Evolutionary conservation across 805 yeast species (phyloP).

Genomic region (Wickerhamiella kurtzmanii): DNA sequence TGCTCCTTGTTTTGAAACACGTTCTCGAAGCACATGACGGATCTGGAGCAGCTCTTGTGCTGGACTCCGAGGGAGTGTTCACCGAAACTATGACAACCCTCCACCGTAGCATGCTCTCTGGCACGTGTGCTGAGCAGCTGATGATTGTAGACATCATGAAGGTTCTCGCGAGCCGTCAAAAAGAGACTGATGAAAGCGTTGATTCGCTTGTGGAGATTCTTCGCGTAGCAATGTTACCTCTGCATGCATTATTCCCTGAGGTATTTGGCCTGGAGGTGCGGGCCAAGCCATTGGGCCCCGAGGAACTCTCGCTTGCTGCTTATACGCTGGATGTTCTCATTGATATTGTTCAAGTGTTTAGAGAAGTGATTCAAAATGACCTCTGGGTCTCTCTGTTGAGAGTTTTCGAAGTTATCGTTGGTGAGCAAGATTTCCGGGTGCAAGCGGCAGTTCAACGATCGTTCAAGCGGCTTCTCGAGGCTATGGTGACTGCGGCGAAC

Average conservation of each 20-base stretch:
- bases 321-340: conserved; percentile 38
- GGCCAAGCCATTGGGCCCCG: conserved; percentile 13
- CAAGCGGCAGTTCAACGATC: conserved; percentile 36
- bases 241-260: conserved; percentile 48
- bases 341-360: conserved; percentile 52
- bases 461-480: conserved; percentile 33
- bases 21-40: neutral
- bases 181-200: conserved; percentile 38
- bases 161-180: conserved; percentile 38
- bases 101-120: conserved; percentile 55
- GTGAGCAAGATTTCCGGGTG: conserved; percentile 29
- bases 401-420: conserved; percentile 44
- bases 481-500: conserved; percentile 21
- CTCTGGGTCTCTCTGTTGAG: conserved; percentile 56
- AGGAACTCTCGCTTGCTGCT: conserved; percentile 31
- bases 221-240: conserved; percentile 51
- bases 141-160: conserved; percentile 42
- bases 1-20: neutral
- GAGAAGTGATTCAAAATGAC: conserved; percentile 56
- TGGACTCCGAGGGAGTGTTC: conserved; percentile 48
- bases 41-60: neutral
- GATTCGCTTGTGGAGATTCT: conserved; percentile 75
- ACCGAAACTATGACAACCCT: conserved; percentile 63
- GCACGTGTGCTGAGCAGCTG: conserved; percentile 33
- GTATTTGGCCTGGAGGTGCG: conserved; percentile 28